Base-by-base conservation (phyloP, 495 filamentous ascomycete species). In the Cudoniella acicularis region DNA sequence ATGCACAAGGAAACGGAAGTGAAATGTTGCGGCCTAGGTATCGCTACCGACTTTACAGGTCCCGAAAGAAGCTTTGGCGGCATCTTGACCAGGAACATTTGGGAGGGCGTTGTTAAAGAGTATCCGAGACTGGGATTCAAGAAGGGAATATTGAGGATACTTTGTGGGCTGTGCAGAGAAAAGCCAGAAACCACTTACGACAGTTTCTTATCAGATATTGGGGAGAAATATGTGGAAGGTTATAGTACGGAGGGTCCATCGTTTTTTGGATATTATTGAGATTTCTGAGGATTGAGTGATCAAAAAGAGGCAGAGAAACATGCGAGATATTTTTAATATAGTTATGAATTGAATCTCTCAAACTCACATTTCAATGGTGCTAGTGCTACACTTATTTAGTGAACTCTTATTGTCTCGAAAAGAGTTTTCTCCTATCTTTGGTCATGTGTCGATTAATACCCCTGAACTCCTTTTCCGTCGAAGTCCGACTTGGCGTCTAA, bases 121-220 rank as follows among this genome's bases (percentile, higher is more conserved):
- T 75, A 72, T 49, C 79, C 78, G 8, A 46, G 74, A 2, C 43
- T 60, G 22, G 71, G 69, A 1, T 75, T 79, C 20, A 68, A 61
- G 20, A 69, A 71, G 0, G 64, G 55, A 0, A 10, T 78, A 1
- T 74, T 63, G 45, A 63, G 69, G 10, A 67, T 77, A 13, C 59
- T 78, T 60, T 78, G 72, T 58, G 67, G 69, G 1, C 58, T 83
- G 21, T 82, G 77, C 56, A 61, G 61, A 6, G 66, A 45, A 3
- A 82, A 82, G 66, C 78, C 79, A 4, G 67, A 68, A 25, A 76
- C 77, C 2, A 82, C 79, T 10, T 80, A 76, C 63, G 73, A 79
- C 56, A 82, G 78, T 54, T 71, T 77, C 47, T 72, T 75, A 10
- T 63, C 62, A 4, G 62, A 62, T 0, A 76, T 67, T 57, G 78